These are phyloP conservation scores for Myriangium duriaei DNA, from an alignment of 2,329 filamentous ascomycete species.

Conservation along the genomic window DNA sequence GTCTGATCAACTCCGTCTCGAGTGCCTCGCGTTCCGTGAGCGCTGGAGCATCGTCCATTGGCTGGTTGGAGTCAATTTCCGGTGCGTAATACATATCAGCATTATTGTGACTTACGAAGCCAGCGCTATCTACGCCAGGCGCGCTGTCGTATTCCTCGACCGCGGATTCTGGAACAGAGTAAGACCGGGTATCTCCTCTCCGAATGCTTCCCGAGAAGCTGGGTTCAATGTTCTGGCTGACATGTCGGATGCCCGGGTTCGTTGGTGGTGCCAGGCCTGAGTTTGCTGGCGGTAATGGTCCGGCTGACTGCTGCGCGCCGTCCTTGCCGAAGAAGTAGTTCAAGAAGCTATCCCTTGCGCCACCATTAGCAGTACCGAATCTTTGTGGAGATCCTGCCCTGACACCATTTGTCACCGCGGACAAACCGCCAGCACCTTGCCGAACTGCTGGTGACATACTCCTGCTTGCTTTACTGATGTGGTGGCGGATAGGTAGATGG, in stretches of 20 bases:
- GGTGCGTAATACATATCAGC: constrained; percentile 14
- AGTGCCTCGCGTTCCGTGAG: constrained; percentile 92
- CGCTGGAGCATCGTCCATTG: constrained; percentile 55
- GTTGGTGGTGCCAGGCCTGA: constrained; percentile 30
- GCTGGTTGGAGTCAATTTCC: constrained; percentile 16
- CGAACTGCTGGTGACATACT: constrained; percentile 75
- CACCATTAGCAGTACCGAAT: constrained; percentile 45
- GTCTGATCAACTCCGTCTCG: constrained; percentile 93
- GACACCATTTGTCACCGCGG: constrained; percentile 43
- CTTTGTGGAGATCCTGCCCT: constrained; percentile 50
- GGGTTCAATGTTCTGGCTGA: constrained; percentile 66
- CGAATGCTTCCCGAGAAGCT: constrained; percentile 76
- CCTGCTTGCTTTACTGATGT: constrained; percentile 48
- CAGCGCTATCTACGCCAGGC: constrained; percentile 33
- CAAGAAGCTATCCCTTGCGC: constrained; percentile 79
- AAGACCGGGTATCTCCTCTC: constrained; percentile 46
- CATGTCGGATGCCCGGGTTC: constrained; percentile 47
- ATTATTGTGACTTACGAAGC: constrained; percentile 49
- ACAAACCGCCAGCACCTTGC: constrained; percentile 34
- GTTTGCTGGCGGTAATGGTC: constrained; percentile 23
- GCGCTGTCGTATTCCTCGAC: constrained; percentile 26
- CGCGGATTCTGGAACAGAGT: constrained; percentile 16
- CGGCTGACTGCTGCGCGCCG: constrained; percentile 30
- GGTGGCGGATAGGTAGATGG: constrained; percentile 47
- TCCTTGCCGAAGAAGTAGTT: constrained; percentile 99